phyloP scores from a whole-genome alignment of 257 asterid genomes.

The Lycium barbarum region DNA sequence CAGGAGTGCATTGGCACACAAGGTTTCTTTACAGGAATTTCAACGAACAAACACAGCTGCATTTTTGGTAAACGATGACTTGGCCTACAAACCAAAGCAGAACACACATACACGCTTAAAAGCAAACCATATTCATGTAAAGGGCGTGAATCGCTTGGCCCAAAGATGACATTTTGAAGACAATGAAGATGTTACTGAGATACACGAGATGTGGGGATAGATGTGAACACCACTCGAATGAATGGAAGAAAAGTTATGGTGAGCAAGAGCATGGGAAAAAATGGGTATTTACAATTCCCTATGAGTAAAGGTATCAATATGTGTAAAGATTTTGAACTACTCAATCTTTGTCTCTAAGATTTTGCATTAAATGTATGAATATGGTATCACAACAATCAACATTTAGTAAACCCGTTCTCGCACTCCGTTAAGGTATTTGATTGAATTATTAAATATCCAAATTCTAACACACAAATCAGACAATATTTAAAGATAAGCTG shows the following conservation, averaged over 20 bases:
- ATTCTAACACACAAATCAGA: background rate
- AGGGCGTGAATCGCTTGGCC: constrained; percentile 56
- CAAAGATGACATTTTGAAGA: constrained; percentile 44
- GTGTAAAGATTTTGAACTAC: no score
- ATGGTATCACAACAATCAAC: constrained; percentile 27
- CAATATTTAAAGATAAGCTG: background rate
- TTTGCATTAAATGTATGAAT: background rate
- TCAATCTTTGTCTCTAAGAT: no score
- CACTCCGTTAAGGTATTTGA: background rate
- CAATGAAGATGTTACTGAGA: no score
- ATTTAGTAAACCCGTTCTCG: background rate
- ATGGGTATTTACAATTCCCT: constrained; percentile 52
- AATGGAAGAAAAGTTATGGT: constrained; percentile 66
- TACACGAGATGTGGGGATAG: no score
- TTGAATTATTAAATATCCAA: background rate
- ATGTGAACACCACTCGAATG: constrained; percentile 47
- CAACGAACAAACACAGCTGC: constrained; percentile 72
- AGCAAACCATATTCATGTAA: constrained; percentile 36
- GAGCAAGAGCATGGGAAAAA: constrained; percentile 48
- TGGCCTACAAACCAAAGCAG: constrained; percentile 43
- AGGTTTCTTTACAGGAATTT: constrained; percentile 41
- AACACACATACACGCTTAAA: background rate
- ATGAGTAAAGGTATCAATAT: no score
- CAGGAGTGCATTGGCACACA: constrained; percentile 39
- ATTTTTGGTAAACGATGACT: constrained; percentile 37